phyloP scores from a whole-genome alignment of 164 flowering plant species.

The Paratinospora sagittata region DNA sequence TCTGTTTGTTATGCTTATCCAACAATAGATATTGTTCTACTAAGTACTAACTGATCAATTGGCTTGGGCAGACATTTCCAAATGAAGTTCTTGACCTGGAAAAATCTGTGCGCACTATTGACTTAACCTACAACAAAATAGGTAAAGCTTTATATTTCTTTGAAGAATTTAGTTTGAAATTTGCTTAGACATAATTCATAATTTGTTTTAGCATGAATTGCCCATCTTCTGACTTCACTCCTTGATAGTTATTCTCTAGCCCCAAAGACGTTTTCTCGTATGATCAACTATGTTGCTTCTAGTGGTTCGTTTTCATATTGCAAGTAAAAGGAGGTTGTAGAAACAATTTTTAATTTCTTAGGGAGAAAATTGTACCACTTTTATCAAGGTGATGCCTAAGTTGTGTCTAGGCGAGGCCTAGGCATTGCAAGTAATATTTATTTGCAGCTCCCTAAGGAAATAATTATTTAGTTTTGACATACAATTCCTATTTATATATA shows the following conservation, averaged over 20 bases:
- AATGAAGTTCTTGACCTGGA: conserved; percentile 79
- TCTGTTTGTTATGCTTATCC: background rate
- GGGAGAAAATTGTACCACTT: background rate
- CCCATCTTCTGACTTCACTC: background rate
- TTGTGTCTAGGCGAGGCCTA: no score
- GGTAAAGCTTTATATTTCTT: conserved; percentile 34
- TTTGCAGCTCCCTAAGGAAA: no score
- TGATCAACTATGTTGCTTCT: background rate
- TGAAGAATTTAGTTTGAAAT: no score
- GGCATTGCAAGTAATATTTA: no score
- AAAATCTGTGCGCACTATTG: conserved; percentile 78
- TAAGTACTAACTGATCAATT: conserved; percentile 1
- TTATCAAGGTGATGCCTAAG: no score
- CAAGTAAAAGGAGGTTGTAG: background rate
- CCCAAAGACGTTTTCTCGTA: background rate
- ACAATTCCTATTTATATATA: no score
- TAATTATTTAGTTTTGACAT: no score
- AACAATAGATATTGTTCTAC: background rate
- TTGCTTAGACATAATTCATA: background rate
- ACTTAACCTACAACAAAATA: conserved; percentile 73
- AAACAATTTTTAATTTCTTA: background rate
- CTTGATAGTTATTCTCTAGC: background rate
- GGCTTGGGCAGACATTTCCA: conserved; percentile 59
- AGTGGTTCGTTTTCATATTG: background rate
- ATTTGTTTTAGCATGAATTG: background rate